Evolutionary conservation across 1,284 basidiomycete genomes (phyloP).

Genomic region (Coniferiporia sulphurascens): DNA sequence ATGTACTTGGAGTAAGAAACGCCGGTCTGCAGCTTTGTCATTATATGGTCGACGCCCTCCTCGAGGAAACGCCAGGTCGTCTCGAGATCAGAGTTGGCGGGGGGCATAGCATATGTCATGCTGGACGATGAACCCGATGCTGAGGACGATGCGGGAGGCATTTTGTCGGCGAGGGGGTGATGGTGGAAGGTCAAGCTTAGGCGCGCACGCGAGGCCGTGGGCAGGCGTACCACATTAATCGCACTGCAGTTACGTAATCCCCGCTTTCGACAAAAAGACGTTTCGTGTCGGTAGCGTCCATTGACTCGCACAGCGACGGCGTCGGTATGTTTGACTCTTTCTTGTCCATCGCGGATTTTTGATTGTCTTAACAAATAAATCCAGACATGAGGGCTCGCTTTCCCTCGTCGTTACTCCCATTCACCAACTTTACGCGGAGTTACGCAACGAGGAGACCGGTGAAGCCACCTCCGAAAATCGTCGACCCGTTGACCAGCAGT

Average conservation of each 20-base stretch:
- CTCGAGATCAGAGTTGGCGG: conserved; percentile 64
- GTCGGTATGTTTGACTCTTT: neutral
- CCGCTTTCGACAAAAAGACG: neutral
- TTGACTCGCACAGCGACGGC: neutral
- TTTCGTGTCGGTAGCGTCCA: neutral
- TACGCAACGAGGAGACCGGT: conserved; percentile 45
- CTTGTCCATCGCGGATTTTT: neutral
- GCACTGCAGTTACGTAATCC: neutral
- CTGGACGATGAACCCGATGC: conserved; percentile 1
- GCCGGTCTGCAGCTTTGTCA: conserved; percentile 83
- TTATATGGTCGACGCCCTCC: conserved; percentile 89
- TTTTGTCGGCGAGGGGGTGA: conserved; percentile 19
- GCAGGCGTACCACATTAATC: neutral
- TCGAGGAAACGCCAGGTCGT: conserved; percentile 89
- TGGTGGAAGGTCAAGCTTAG: conserved; percentile 10
- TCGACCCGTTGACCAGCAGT: conserved; percentile 60
- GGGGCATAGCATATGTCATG: conserved; percentile 44
- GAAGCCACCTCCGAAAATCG: conserved; percentile 54
- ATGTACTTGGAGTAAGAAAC: conserved; percentile 93
- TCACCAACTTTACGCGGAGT: conserved; percentile 17
- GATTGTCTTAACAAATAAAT: neutral
- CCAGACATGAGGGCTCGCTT: neutral
- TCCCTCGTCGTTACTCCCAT: neutral
- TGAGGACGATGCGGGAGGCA: conserved; percentile 28
- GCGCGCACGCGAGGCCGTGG: neutral